Base-by-base conservation (phyloP, 1,284 basidiomycete species). In the Ustilago hordei region DNA sequence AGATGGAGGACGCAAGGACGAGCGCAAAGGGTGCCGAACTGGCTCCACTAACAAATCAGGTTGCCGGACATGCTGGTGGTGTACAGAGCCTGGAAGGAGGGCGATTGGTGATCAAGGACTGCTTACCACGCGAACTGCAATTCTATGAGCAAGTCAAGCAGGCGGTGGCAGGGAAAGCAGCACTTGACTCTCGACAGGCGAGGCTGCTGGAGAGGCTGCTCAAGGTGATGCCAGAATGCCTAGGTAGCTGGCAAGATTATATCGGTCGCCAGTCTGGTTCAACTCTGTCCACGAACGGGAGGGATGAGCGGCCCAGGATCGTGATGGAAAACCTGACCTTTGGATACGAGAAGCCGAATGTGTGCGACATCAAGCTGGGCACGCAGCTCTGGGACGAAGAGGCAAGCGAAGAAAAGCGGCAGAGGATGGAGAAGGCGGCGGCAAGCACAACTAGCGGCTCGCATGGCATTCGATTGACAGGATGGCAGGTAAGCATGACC, bases 291-390 rank as follows among this genome's bases (percentile, higher is more conserved):
- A 19, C 17, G 2, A 15, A 2, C 48, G 17, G 17, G 32, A 90
- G 23, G 57, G 17, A 56, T 54, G 15, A 36, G 52, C 17, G 35
- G 43, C 60, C 62, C 15, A 63, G 68, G 69, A 88, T 97, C 65
- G 94, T 97, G 31, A 87, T 98, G 6, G 92, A 95, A 87, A 98
- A 98, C 85, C 88, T 96, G 8, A 88, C 92, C 1, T 87, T 91
- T 76, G 84, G 89, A 0, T 98, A 95, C 87, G 81, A 86, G 32
- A 91, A 91, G 84, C 95, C 95, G 2, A 94, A 93, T 81, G 91
- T 97, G 60, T 88, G 97, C 31, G 96, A 98, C 85, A 89, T 95
- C 86, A 98, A 98, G 86, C 91, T 98, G 23, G 95, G 95, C 0
- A 95, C 92, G 0, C 89, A 93, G 8, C 89, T 98, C 4, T 93